Base-by-base conservation (phyloP, 129 eudicot genomes). In the Dittrichia graveolens region DNA sequence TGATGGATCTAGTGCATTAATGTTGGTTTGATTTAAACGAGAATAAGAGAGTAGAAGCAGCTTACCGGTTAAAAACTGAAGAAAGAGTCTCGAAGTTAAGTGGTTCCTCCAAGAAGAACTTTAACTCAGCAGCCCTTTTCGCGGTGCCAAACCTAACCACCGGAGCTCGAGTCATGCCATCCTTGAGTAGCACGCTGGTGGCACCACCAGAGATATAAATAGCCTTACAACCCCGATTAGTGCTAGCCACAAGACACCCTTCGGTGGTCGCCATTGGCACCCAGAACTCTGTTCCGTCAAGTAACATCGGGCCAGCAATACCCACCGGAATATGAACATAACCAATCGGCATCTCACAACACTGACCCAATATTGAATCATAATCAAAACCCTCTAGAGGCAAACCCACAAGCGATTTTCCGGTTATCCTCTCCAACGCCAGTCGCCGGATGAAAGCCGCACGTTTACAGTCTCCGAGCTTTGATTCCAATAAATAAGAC, bases 281-380 rank as follows among this genome's bases (percentile, higher is more conserved):
- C 2, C 78, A 64, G 37, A 71, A 85, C 76, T 88, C 91, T 18
- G 38, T 61, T 5, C 85, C 91, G 8, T 88, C 82, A 10, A 88
- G 62, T 79, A 85, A 78, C 77, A 85, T 14, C 15, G 86, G 89
- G 1, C 89, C 86, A 1, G 77, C 82, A 38, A 88, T 71, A 1
- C 95, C 95, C 48, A 88, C 95, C 4, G 95, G 95, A 35, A 85
- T 85, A 58, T 88, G 91, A 4, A 83, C 83, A 46, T 83, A 85
- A 5, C 95, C 95, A 6, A 89, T 85, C 4, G 96, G 92, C 96
- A 89, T 89, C 74, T 89, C 96, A n/a, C 96, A 89, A 72, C 96
- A 89, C 65, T 89, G 92, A 19, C 96, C 96, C 72, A 89, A 49
- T 16, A 89, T 89, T 2, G 96, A 74, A 0, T 89, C 87, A 41